A percentile compares a stretch with the other conserved stretches of the same genome.
Conservation (phyloP, 2,329 filamentous ascomycete genomes). For the Metarhizium anisopliae region DNA sequence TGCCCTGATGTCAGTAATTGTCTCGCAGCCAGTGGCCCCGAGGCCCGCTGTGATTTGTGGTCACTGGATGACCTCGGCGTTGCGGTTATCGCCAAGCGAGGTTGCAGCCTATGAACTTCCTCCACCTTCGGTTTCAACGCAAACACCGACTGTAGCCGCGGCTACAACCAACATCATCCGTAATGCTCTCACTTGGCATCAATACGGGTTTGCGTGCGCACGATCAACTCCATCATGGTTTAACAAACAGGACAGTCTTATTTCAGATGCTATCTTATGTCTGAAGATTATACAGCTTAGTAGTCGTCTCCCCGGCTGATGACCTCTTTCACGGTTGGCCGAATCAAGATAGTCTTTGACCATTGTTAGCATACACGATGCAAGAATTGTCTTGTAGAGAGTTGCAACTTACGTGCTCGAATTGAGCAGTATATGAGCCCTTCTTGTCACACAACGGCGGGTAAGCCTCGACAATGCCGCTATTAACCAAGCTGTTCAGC, state of each 20-base stretch:
- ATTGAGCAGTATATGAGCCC: constrained; percentile 91
- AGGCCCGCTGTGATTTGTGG: too few species aligned
- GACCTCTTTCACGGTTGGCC: constrained; percentile 77
- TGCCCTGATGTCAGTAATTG: too few species aligned
- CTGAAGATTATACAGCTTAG: constrained; percentile 24
- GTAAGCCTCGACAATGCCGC: constrained; percentile 82
- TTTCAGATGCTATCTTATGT: constrained; percentile 18
- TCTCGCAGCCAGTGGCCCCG: too few species aligned
- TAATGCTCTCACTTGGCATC: neutral
- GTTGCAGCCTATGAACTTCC: neutral
- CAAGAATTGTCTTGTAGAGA: neutral
- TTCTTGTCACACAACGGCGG: constrained; percentile 85
- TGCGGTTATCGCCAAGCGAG: neutral
- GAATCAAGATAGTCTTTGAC: constrained; percentile 61
- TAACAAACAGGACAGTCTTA: constrained; percentile 14
- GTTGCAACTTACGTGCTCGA: constrained; percentile 68
- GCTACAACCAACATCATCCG: neutral
- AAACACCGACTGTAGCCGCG: neutral
- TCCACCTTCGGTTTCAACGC: neutral
- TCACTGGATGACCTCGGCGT: neutral
- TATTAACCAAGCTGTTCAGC: constrained; percentile 78
- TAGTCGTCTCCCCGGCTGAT: constrained; percentile 82
- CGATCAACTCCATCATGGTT: constrained; percentile 2
- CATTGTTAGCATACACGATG: constrained; percentile 6
- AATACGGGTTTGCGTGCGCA: neutral